phyloP scores from a whole-genome alignment of 2,329 filamentous ascomycete species.

The Neonectria punicea region DNA sequence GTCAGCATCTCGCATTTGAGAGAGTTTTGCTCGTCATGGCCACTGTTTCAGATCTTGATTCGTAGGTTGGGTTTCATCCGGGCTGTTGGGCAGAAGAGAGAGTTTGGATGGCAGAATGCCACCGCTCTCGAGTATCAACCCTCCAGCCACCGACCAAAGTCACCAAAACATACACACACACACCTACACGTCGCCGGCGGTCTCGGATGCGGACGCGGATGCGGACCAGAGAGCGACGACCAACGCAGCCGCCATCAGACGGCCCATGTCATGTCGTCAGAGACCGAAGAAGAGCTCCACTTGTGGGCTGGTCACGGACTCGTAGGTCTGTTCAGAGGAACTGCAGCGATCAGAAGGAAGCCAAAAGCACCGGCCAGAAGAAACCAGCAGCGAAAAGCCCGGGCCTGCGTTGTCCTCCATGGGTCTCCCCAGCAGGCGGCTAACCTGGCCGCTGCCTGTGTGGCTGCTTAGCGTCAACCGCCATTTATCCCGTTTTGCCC shows the following conservation, averaged over 20 bases:
- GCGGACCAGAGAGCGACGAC: slow-evolving; percentile 8
- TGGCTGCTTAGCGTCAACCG: slow-evolving; percentile 2
- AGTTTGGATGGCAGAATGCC: neutral
- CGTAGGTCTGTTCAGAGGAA: slow-evolving; percentile 1
- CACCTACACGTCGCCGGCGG: neutral
- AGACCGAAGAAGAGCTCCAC: slow-evolving; percentile 1
- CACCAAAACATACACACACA: neutral
- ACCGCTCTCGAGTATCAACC: neutral
- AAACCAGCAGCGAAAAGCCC: neutral
- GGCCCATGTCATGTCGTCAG: slow-evolving; percentile 17
- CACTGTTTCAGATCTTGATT: neutral
- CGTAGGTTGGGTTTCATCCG: neutral
- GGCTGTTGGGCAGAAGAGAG: neutral
- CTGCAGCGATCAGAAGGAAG: neutral
- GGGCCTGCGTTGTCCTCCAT: neutral
- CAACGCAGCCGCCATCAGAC: slow-evolving; percentile 3
- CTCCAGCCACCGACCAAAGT: neutral
- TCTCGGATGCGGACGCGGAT: slow-evolving; percentile 11
- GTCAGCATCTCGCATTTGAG: neutral
- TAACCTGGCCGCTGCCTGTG: neutral
- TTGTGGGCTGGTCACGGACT: slow-evolving; percentile 4
- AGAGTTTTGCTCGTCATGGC: neutral
- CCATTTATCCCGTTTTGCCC: neutral
- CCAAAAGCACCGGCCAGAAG: neutral
- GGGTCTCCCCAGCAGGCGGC: neutral